Evolutionary conservation across 306 rosid genomes (phyloP), one percentile per base, ranked within the genome.

Genomic region (Inga leiocalycina): DNA sequence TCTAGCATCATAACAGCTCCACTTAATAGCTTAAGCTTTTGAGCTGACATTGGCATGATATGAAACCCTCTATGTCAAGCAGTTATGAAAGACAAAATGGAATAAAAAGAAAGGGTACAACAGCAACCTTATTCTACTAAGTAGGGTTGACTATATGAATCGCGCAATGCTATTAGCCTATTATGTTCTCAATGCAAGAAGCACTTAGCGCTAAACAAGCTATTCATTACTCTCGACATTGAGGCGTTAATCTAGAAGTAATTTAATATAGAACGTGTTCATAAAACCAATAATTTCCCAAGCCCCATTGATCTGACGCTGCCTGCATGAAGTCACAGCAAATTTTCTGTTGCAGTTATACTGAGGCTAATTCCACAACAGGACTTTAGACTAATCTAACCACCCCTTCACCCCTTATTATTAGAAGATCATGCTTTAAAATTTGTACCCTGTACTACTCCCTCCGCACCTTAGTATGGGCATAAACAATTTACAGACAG

Each of bases 241-340:
- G 24, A 67, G 10, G 35, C 14, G 20, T 35, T 15, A 17, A 35
- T 67, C 24, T 34, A 35, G 14, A 67, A 35, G 19, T 3, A 67
- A 37, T 67, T 39, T 67, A 67, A 15, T 44, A 9, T 59, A 34
- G 56, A 71, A 61, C 51, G n/a, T 35, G 79, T 10, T 22, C 46
- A 59, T 46, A 59, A 65, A 51, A 70, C 70, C 75, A 65, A 64
- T 70, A 71, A 32, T 62, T 81, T 30, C 72, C 54, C 27, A 54
- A 81, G 48, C 70, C 16, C 11, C 15, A 48, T 39, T 39, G 52
- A 39, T 76, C 78, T 44, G 37, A 48, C 2, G 62, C 27, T 68
- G 70, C 81, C 69, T 80, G 16, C 71, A 56, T 71, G 39, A 24
- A 75, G 62, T 74, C 75, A 64, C 14, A 10, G 80, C 16, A 43